These are phyloP conservation scores for Scleroderma citrinum DNA, from an alignment of 768 basidiomycete genomes.

Conservation along the genomic window DNA sequence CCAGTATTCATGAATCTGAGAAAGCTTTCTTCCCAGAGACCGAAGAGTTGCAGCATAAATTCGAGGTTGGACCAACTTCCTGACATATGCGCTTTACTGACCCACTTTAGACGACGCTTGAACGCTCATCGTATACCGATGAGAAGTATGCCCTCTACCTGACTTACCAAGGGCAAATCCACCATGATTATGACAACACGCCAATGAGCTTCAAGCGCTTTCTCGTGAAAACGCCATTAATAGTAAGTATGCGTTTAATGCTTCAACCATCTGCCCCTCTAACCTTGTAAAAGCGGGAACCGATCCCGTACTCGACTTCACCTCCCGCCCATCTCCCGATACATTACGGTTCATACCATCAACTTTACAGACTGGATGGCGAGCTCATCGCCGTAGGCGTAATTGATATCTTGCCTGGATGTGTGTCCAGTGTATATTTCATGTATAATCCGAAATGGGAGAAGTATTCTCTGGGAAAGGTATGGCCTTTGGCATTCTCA, in stretches of 20 bases:
- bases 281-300: slow-evolving; percentile 38
- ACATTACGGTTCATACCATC: slow-evolving; percentile 92
- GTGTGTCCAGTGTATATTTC: slow-evolving; percentile 86
- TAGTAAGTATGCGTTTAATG: slow-evolving; percentile 37
- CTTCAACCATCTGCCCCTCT: background rate
- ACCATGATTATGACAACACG: slow-evolving; percentile 55
- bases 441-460: slow-evolving; percentile 76
- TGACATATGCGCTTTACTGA: background rate
- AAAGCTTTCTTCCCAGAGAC: slow-evolving; percentile 22
- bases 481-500: slow-evolving; percentile 18
- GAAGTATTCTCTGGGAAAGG: slow-evolving; percentile 73
- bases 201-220: slow-evolving; percentile 61
- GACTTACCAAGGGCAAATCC: slow-evolving; percentile 75
- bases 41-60: slow-evolving; percentile 41
- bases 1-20: slow-evolving; percentile 57
- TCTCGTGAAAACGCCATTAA: slow-evolving; percentile 71
- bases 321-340: slow-evolving; percentile 57
- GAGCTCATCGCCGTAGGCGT: slow-evolving; percentile 81
- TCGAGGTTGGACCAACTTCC: slow-evolving; percentile 43
- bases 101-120: slow-evolving; percentile 55
- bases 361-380: slow-evolving; percentile 78
- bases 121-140: slow-evolving; percentile 65
- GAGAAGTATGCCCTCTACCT: slow-evolving; percentile 80
- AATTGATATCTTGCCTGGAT: slow-evolving; percentile 82
- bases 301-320: slow-evolving; percentile 50